Evolutionary conservation across 129 eudicot species (phyloP).

Genomic region (Tagetes patula): DNA sequence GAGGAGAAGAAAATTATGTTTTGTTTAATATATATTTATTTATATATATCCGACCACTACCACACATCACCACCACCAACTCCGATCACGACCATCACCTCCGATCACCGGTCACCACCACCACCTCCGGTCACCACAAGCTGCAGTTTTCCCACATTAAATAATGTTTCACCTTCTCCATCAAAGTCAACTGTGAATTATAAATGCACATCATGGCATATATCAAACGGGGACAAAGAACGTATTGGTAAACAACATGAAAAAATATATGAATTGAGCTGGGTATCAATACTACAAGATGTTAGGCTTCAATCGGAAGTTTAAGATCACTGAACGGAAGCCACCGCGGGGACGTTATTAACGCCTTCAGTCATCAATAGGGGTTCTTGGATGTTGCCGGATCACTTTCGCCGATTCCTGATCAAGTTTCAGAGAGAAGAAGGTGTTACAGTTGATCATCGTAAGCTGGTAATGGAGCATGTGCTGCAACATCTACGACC

Average conservation of each 20-base stretch:
- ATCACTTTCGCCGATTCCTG: constrained; percentile 62
- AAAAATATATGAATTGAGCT: constrained; percentile 37
- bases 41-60: too few species aligned
- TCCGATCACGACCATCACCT: too few species aligned
- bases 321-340: constrained; percentile 57
- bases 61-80: too few species aligned
- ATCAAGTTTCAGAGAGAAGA: constrained; percentile 62
- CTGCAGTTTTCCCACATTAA: not conserved
- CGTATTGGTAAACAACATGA: not conserved
- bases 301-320: constrained; percentile 72
- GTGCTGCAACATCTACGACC: constrained; percentile 46
- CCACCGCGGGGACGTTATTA: constrained; percentile 75
- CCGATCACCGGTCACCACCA: too few species aligned
- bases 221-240: not conserved
- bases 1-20: too few species aligned
- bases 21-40: too few species aligned
- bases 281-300: constrained; percentile 72
- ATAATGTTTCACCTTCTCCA: not conserved
- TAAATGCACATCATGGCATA: not conserved
- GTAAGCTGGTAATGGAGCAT: constrained; percentile 44
- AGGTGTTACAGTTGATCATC: constrained; percentile 40
- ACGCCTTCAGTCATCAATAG: constrained; percentile 45
- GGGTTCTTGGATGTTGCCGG: constrained; percentile 49
- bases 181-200: not conserved
- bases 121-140: too few species aligned